phyloP scores from a whole-genome alignment of 1,284 basidiomycete species.

The Neotropicomus parvogracilis region DNA sequence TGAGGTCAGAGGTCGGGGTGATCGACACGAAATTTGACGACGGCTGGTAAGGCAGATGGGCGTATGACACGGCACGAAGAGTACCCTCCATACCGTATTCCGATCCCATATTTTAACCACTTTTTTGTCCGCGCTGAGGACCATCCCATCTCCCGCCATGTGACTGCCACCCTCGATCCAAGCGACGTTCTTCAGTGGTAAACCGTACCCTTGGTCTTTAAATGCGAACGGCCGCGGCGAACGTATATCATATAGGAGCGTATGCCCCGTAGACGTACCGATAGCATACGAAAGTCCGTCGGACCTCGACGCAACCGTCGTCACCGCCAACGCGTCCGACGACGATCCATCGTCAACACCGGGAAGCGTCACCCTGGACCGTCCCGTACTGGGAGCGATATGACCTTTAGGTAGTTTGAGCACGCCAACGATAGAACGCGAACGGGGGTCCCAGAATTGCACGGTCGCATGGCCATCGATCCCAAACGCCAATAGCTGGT shows the following conservation, averaged over 20 bases:
- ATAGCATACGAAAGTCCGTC: constrained; percentile 94
- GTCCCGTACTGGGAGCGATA: constrained; percentile 46
- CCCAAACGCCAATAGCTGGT: constrained; percentile 89
- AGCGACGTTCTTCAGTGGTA: constrained; percentile 81
- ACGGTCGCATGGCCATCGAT: constrained; percentile 81
- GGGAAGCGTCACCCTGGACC: constrained; percentile 35
- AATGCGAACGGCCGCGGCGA: constrained; percentile 78
- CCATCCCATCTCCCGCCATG: constrained; percentile 83
- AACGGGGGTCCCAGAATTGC: constrained; percentile 96
- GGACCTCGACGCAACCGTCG: constrained; percentile 76
- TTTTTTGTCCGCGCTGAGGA: constrained; percentile 89
- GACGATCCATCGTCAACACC: constrained; percentile 41
- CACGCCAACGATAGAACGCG: constrained; percentile 72
- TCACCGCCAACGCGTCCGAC: constrained; percentile 59
- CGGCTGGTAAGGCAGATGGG: constrained; percentile 48
- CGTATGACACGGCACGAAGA: constrained; percentile 1
- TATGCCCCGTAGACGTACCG: constrained; percentile 93
- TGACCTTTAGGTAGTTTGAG: constrained; percentile 72
- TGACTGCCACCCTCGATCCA: constrained; percentile 88
- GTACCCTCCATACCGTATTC: constrained; percentile 56
- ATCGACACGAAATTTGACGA: constrained; percentile 88
- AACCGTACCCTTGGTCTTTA: constrained; percentile 97
- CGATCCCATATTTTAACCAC: constrained; percentile 96
- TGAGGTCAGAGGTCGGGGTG: constrained; percentile 84
- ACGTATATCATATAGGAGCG: constrained; percentile 92